Percentiles rank a stretch among this genome's conserved stretches.
Evolutionary conservation across 2,329 filamentous ascomycete species (phyloP).

Genomic region (Fusarium sp.): DNA sequence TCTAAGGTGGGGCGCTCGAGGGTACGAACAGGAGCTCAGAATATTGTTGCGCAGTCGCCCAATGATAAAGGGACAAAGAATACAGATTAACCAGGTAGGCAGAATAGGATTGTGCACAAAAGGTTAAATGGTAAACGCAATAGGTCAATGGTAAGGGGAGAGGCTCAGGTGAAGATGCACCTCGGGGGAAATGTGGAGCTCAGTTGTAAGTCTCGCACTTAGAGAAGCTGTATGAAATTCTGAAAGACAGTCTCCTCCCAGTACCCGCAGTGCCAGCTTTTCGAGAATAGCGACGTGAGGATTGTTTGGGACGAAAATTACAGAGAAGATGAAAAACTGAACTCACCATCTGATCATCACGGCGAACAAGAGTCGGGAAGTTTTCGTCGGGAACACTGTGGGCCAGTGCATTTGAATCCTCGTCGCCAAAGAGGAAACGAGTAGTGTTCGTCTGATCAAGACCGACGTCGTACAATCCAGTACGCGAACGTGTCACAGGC

Average conservation of each 20-base stretch:
- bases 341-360: conserved; percentile 68
- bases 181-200: conserved; percentile 40
- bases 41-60: neutral
- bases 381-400: conserved; percentile 76
- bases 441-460: conserved; percentile 87
- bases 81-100: neutral
- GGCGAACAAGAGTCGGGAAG: conserved; percentile 85
- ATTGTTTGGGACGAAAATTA: neutral
- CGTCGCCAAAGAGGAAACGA: conserved; percentile 86
- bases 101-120: conserved; percentile 16
- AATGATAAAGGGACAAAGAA: conserved; percentile 2
- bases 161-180: conserved; percentile 33
- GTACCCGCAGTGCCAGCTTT: neutral
- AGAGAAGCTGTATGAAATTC: conserved; percentile 18
- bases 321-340: conserved; percentile 15
- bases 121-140: conserved; percentile 18
- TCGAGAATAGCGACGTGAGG: neutral
- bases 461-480: conserved; percentile 73
- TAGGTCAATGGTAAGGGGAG: conserved; percentile 15
- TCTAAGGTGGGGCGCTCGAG: conserved; percentile 2
- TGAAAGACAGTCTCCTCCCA: conserved; percentile 13
- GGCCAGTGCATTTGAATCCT: conserved; percentile 66
- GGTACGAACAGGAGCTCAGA: conserved; percentile 21
- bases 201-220: conserved; percentile 14
- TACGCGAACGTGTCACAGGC: conserved; percentile 81